Base-by-base conservation (phyloP, 257 asterid genomes). In the Rehmannia glutinosa region DNA sequence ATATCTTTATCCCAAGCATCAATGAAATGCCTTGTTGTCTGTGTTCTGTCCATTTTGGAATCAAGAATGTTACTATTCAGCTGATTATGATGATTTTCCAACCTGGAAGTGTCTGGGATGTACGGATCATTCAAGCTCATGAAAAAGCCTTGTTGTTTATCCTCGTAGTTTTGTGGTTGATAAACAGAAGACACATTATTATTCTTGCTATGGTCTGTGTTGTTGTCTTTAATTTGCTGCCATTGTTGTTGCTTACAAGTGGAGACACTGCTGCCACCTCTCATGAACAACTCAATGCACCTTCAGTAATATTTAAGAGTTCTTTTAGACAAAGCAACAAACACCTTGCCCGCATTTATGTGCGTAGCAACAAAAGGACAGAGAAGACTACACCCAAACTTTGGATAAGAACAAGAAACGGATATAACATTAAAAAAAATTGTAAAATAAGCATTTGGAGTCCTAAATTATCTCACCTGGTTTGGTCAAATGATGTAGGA, bases 231-330 rank as follows among this genome's bases (percentile, higher is more conserved):
- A 23, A 64, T 7, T 30, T 78, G 71, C 64, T 82, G 78, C 82
- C 72, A 62, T 30, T 67, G 75, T 32, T 77, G 80, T 55, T 76
- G 78, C 43, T 73, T 68, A 19, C 58, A 11, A 25, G 62, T 62
- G 52, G 71, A 62, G 13, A 27, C 32, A 23, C 58, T 28, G 52
- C 43, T 47, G 78, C 78, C 81, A 49, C 78, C 85, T 76, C 81
- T 77, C 78, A 70, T 71, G 62, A 83, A 69, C 90, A 87, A 82
- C 76, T 77, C 89, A 15, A 76, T 45, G 73, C 75, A 30, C 66
- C 87, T 88, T 73, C 74, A 16, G n/a, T 33, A 38, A 69, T 19
- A 35, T 15, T 28, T 28, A 28, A 2, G 2, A 28, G 5, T 28
- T 2, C 5, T 28, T 2, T 2, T 45, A 41, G 27, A 52, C 39